A percentile compares a stretch with the other conserved stretches of the same genome.
Evolutionary conservation across 2,329 filamentous ascomycete species (phyloP).

Genomic region (Hymenoscyphus scutula): DNA sequence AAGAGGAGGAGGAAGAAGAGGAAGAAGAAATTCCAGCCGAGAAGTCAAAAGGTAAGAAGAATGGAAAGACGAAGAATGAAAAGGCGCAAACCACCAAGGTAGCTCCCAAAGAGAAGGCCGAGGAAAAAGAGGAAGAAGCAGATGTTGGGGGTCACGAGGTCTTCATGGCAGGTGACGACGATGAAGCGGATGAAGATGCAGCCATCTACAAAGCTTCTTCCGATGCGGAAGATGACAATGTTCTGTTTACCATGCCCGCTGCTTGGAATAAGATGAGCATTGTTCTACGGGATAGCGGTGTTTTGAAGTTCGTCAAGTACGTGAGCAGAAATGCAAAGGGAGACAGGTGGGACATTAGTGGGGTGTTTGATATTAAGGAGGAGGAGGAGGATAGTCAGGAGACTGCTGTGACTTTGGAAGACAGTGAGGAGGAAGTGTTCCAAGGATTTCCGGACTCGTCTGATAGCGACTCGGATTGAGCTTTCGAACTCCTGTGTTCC

Average conservation of each 20-base stretch:
- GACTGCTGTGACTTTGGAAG: conserved; percentile 39
- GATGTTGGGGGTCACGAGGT: conserved; percentile 77
- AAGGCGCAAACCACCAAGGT: no score
- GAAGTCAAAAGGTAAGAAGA: conserved; percentile 24
- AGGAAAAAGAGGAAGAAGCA: conserved; percentile 46
- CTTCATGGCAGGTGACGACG: conserved; percentile 89
- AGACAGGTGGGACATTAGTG: conserved; percentile 89
- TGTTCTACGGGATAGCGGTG: conserved; percentile 81
- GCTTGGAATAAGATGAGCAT: conserved; percentile 90
- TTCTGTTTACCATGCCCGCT: conserved; percentile 66
- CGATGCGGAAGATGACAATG: conserved; percentile 69
- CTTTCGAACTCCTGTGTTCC: background rate
- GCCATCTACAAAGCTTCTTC: conserved; percentile 77
- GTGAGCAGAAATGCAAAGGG: conserved; percentile 78
- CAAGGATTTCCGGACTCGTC: conserved; percentile 51
- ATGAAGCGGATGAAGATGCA: conserved; percentile 66
- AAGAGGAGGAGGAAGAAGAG: conserved; percentile 40
- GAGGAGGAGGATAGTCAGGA: conserved; percentile 40
- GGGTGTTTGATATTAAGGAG: conserved; percentile 66
- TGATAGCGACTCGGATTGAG: conserved; percentile 36
- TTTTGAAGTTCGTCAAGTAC: conserved; percentile 94
- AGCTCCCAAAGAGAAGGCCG: conserved; percentile 24
- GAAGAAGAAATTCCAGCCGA: conserved; percentile 27
- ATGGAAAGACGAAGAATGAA: background rate
- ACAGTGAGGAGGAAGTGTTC: conserved; percentile 54